Evolutionary conservation across 2,329 filamentous ascomycete genomes (phyloP), one percentile per base, ranked within the genome.

Genomic region (Cytospora piceae): DNA sequence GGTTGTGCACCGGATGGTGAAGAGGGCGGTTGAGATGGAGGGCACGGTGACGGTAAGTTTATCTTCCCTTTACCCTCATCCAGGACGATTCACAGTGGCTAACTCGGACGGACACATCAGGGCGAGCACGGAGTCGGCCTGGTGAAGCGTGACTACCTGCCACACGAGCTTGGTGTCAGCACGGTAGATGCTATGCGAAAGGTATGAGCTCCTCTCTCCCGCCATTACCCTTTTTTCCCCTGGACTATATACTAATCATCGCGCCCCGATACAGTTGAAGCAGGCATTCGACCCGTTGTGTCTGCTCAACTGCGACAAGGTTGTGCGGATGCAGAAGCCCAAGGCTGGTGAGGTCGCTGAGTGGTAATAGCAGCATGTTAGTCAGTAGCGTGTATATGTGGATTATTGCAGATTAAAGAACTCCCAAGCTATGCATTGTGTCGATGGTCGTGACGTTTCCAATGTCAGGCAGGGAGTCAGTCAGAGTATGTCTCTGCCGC

Each of bases 161-260:
- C 87, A 12, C 90, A 94, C 73, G 92, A 96, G 78, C 80, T 95
- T 51, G 91, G 92, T 15, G 81, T 87, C 75, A 81, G 78, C 15
- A 92, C 91, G 0, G 91, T 96, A 11, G 90, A 94, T 78, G 83
- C 90, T 27, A 96, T 96, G 92, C 85, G 92, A 77, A 91, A 90
- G 83, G 88, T 90, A 77, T 72, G 81, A 24, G n/a, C 52, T 20
- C 12, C 20, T 5, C 22, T 5, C 3, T 14, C 17, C 17, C 6
- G 3, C n/a, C 24, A 12, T 58, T 39, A 27, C 14, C 34, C 4
- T 0, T 22, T 8, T n/a, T n/a, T 56, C 27, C 58, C 51, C 31
- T n/a, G 27, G 29, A 15, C 34, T 27, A n/a, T 15, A 63, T 39
- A 0, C 63, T 14, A 11, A 58, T 65, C 59, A 20, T 39, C 29